Evolutionary conservation across 2,329 filamentous ascomycete species (phyloP), one percentile per base, ranked within the genome.

Genomic region (Ceratocystis alfenasii): DNA sequence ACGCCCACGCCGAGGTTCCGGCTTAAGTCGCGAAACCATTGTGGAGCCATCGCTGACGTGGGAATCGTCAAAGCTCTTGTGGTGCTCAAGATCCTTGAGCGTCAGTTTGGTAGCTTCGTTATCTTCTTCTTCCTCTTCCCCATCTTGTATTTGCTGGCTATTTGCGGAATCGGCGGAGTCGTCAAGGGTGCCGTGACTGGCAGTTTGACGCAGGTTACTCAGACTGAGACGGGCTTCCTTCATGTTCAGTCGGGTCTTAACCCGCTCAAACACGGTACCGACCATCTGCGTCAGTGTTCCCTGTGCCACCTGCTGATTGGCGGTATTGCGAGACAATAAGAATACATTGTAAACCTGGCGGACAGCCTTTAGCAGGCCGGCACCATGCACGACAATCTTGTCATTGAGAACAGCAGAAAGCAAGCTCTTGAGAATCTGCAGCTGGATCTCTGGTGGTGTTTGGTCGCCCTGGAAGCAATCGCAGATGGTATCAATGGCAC

Each of bases 261-360:
- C 93, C 68, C 94, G 81, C 75, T 99, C 94, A 72, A 99, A 99
- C 2, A 99, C 94, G 1, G 93, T 97, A 70, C 93, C 92, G 48
- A 97, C 90, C 94, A 99, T 99, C 76, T 99, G 94, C 2, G 93
- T 96, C 72, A 99, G 79, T 3, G 94, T 96, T 2, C 94, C 94
- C 75, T 99, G 95, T 1, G 95, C 95, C 62, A 97, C 90, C 75
- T 96, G 92, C 78, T 99, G 94, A 74, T 97, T 99, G 66, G 90
- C 85, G 69, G 88, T 95, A 69, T 87, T 96, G 73, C 94, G 91
- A 70, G 93, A 97, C 63, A 97, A 84, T 68, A 99, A 81, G 75
- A 99, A 99, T 71, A 99, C 95, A 78, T 99, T 99, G 80, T 99
- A 99, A 67, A 96, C 95, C 76, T 97, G 90, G 71, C 94, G 88